Evolutionary conservation across 106 monocot genomes (phyloP), one percentile per base, ranked within the genome.

Genomic region (Hemerocallis citrina): DNA sequence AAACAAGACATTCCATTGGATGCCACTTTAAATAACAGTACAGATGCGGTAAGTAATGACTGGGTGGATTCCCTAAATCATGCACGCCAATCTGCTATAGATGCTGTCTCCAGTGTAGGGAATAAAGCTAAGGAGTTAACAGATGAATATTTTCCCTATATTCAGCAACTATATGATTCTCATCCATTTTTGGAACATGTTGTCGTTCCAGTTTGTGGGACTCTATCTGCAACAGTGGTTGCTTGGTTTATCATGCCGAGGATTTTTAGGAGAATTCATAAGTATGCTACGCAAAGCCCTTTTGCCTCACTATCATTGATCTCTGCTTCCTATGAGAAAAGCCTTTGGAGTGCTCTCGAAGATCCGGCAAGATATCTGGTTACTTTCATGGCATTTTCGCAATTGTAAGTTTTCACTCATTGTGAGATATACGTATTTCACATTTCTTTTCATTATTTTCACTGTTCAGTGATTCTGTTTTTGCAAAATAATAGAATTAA

Each of bases 311-410:
- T 94, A 43, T 68, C 73, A 20, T 56, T 68, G 40, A 69, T 46
- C 47, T 61, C 67, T 62, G 61, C 85, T 59, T 60, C 89, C 19
- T 94, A 94, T 74, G 71, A 89, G 56, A 80, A 72, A 65, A 94
- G 93, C 72, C 15, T 94, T 6, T 94, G 93, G 93, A 65, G 77
- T 80, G 76, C 93, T 73, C 60, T 94, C 31, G 93, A 94, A 74
- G 89, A 89, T 50, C 93, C 93, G 59, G 89, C 93, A 57, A 89
- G 84, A 89, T 94, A 94, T 70, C 72, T 89, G 36, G 43, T 86
- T 49, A 89, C 85, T 28, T 89, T 94, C 68, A 73, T 89, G 65
- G 89, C 93, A 63, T 94, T 94, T 61, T 85, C 85, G 63, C 75
- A 94, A 64, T 65, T 94, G 93, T 89, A 63, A 86, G 86, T 59